Conservation (phyloP, 441 rosid genomes). For the Adansonia grandidieri region DNA sequence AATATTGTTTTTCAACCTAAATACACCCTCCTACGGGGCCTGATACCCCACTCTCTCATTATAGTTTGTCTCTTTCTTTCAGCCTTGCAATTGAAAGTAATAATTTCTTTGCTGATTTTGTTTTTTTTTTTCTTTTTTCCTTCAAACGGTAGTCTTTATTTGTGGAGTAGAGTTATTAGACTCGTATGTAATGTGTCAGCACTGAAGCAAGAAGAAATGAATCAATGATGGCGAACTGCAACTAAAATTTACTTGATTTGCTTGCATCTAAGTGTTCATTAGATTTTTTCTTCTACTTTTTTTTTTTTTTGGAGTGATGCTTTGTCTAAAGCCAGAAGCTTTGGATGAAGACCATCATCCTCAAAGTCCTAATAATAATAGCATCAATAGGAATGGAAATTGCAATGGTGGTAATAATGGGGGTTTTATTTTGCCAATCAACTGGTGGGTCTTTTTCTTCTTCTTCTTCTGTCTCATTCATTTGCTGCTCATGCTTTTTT, state of each 20-base stretch:
- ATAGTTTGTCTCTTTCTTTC: not conserved
- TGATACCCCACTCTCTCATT: constrained; percentile 12
- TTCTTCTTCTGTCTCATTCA: not conserved
- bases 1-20: not conserved
- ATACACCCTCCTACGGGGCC: not conserved
- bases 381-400: constrained; percentile 30
- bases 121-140: not conserved
- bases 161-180: constrained; percentile 1
- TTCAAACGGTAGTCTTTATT: constrained; percentile 14
- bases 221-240: not conserved
- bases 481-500: not conserved
- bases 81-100: constrained; percentile 1
- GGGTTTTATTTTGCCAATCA: constrained; percentile 61
- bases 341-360: constrained; percentile 53
- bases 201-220: not conserved
- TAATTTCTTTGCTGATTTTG: not conserved
- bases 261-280: constrained; percentile 11
- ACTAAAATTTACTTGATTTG: not conserved
- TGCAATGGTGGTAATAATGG: constrained; percentile 33
- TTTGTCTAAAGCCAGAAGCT: constrained; percentile 77
- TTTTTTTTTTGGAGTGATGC: constrained; percentile 43
- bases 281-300: not conserved
- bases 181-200: not conserved
- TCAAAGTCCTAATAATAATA: constrained; percentile 28
- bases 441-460: constrained; percentile 46